Evolutionary conservation across 805 yeast species (phyloP).

Genomic region (Starmerella scarabaei): DNA sequence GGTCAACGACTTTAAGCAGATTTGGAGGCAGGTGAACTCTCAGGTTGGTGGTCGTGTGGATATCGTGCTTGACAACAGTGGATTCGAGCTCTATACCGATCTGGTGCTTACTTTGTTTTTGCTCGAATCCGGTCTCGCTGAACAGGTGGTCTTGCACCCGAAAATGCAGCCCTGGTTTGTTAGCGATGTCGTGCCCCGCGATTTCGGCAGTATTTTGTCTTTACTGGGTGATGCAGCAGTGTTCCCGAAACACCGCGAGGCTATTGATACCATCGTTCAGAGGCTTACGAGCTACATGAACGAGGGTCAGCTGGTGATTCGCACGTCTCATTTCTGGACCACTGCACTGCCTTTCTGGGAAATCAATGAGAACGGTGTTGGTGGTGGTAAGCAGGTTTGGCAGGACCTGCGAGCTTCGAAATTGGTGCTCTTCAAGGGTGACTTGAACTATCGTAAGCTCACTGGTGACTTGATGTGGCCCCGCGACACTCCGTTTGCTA

Average conservation of each 20-base stretch:
- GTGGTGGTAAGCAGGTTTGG: constrained; percentile 50
- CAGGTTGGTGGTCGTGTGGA: constrained; percentile 44
- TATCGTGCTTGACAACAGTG: constrained; percentile 82
- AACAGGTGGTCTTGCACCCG: constrained; percentile 64
- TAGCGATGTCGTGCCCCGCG: constrained; percentile 83
- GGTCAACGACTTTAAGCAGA: constrained; percentile 55
- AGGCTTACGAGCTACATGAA: constrained; percentile 34
- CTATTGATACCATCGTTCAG: constrained; percentile 37
- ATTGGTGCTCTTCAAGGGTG: constrained; percentile 81
- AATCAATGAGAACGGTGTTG: constrained; percentile 38
- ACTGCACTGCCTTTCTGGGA: constrained; percentile 63
- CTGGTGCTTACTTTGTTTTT: constrained; percentile 50
- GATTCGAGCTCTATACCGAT: constrained; percentile 90
- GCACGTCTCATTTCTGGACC: constrained; percentile 78
- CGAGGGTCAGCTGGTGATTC: constrained; percentile 38
- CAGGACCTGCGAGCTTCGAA: constrained; percentile 45
- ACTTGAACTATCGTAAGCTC: constrained; percentile 84
- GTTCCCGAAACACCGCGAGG: constrained; percentile 37
- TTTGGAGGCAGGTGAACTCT: constrained; percentile 38
- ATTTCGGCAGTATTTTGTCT: constrained; percentile 44
- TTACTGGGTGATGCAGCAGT: constrained; percentile 42
- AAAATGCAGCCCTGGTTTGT: constrained; percentile 96
- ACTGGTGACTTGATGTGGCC: constrained; percentile 89
- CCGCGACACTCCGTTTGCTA: constrained; percentile 56
- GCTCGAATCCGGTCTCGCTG: constrained; percentile 55